A percentile compares a stretch with the other conserved stretches of the same genome.
Conservation (phyloP, 2,329 filamentous ascomycete genomes). For the Cercospora janseana region DNA sequence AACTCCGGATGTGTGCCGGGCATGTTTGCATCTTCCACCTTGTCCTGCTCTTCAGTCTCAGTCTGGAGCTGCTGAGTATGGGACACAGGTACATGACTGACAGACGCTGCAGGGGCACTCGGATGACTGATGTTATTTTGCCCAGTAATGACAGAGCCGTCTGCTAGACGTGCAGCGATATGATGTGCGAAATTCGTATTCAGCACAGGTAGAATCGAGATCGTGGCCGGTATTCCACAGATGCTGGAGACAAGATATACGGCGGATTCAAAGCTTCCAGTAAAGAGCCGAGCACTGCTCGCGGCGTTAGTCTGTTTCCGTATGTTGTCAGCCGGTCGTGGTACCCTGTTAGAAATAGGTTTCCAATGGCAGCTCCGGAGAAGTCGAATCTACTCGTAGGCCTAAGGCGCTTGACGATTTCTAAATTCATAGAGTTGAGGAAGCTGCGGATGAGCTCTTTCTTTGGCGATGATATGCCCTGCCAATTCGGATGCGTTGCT, state of each 20-base stretch:
- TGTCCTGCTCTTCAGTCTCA: constrained; percentile 58
- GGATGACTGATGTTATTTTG: constrained; percentile 93
- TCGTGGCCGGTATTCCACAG: constrained; percentile 73
- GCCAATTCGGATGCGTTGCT: constrained; percentile 74
- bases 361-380: constrained; percentile 51
- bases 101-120: constrained; percentile 53
- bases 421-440: constrained; percentile 51
- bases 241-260: constrained; percentile 88
- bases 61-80: constrained; percentile 26
- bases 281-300: constrained; percentile 77
- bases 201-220: constrained; percentile 81
- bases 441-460: constrained; percentile 54
- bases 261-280: constrained; percentile 85
- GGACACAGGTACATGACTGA: constrained; percentile 28
- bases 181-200: constrained; percentile 96
- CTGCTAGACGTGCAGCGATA: constrained; percentile 76
- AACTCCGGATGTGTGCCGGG: constrained; percentile 78
- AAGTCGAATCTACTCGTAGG: constrained; percentile 52
- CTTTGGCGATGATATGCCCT: constrained; percentile 49
- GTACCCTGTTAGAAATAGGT: constrained; percentile 52
- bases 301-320: constrained; percentile 14
- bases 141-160: constrained; percentile 78
- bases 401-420: constrained; percentile 49
- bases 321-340: constrained; percentile 45
- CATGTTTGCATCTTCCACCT: constrained; percentile 74